Base-by-base conservation (phyloP, 2,329 filamentous ascomycete species). In the Scolecobasidium constrictum region DNA sequence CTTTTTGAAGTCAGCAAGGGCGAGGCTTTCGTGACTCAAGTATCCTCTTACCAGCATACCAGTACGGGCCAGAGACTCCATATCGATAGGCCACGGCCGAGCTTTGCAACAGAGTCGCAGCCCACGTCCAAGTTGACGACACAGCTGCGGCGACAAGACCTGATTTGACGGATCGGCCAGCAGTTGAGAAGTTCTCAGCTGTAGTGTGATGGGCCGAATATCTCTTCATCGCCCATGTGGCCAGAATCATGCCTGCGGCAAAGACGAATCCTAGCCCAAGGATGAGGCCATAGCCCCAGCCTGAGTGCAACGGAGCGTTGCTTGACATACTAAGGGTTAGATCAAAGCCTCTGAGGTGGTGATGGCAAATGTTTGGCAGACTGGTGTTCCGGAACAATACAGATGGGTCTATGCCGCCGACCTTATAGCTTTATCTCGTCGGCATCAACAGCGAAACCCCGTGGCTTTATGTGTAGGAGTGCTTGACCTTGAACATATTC, bases 21-120 rank as follows among this genome's bases (percentile, higher is more conserved):
- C n/a, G n/a, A 31, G 11, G 26, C 13, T n/a, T n/a, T n/a, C n/a
- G n/a, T n/a, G n/a, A n/a, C n/a, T n/a, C n/a, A n/a, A n/a, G n/a
- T n/a, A n/a, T n/a, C n/a, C n/a, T n/a, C n/a, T n/a, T 19, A 40
- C 13, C n/a, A 9, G 43, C 43, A 42, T 42, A 45, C 43, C 43
- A 45, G 17, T 42, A 45, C 2, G 43, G 43, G 22, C 40, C 40
- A 20, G 34, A 9, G 3, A 63, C 52, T 16, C 60, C 60, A 49
- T 63, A 63, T 13, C 49, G 47, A 44, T 63, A 63, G 4, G 59
- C 61, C 23, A 61, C 57, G 11, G 54, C 53, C 9, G 52, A 50
- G 21, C 49, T 52, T 16, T 57, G 56, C 2, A 62, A 44, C 4
- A 62, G 44, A 3, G 57, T 61, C 2, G 59, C 58, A 6, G 56